Evolutionary conservation across 305 asterid species (phyloP).

Genomic region (Rubia peregrina): DNA sequence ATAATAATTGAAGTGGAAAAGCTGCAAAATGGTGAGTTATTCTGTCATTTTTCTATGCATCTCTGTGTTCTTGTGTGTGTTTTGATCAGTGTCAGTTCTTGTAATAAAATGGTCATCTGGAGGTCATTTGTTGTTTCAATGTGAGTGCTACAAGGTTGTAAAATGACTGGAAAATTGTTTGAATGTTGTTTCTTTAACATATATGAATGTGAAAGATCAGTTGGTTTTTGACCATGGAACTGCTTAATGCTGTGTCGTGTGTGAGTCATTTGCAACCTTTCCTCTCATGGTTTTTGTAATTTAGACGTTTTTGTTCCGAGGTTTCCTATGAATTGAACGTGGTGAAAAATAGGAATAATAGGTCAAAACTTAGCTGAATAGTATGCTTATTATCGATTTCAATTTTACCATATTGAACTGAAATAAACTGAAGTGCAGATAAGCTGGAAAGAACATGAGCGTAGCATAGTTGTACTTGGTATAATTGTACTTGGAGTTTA

Average conservation of each 20-base stretch:
- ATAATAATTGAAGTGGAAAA: slow-evolving; percentile 7
- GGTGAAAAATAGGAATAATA: too few relatives aligned
- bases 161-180: background rate
- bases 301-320: too few relatives aligned
- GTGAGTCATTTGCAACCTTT: background rate
- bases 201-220: background rate
- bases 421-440: too few relatives aligned
- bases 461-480: background rate
- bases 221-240: background rate
- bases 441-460: too few relatives aligned
- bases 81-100: background rate
- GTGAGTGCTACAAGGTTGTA: background rate
- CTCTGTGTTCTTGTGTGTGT: background rate
- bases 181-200: background rate
- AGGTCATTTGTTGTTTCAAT: background rate
- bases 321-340: too few relatives aligned
- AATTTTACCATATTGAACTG: too few relatives aligned
- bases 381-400: too few relatives aligned
- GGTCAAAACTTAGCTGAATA: too few relatives aligned
- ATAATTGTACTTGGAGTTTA: background rate
- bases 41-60: background rate
- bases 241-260: background rate
- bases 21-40: slow-evolving; percentile 19
- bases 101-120: background rate
- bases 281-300: background rate